Base-by-base conservation (phyloP, 495 filamentous ascomycete genomes). In the Talaromyces thailandensis region DNA sequence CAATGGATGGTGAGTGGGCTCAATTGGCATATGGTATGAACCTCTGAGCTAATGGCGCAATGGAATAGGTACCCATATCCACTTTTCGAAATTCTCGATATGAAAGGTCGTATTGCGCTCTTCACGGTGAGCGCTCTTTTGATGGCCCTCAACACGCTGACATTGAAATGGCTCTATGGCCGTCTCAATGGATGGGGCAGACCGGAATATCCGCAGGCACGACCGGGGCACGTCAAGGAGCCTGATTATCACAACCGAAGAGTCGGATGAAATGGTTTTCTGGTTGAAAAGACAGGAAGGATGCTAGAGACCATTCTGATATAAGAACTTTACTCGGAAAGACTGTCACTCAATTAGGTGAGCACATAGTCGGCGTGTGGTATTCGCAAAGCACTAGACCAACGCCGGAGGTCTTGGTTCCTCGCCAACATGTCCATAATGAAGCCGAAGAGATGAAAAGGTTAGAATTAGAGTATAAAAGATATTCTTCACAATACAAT, bases 31-130 rank as follows among this genome's bases (percentile, higher is more conserved):
- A 55, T 62, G 37, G n/a, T 23, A 4, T 24, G 35, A 16, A 5
- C 50, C 58, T 65, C 18, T 68, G 71, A 18, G 12, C 45, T 51
- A 62, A 72, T 67, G 6, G 21, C 65, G 45, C 58, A 0, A 24
- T 62, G 88, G 56, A 14, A 21, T 62, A 89, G 86, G 78, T 96
- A 96, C 65, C 92, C 92, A 3, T 96, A 96, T 76, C 92, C 92
- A 3, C 81, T 96, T 16, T 89, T 96, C 63, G 84, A 79, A 3
- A 70, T 84, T 23, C 70, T 94, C 28, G 76, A 72, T 51, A 85
- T 83, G 1, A 68, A 76, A 62, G 82, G 88, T 64, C 82, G 92
- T 25, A 70, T 86, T 31, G 73, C 81, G 16, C 78, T 96, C 11
- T 96, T 96, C 66, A 79, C 77, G 12, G 69, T 81, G 4, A 89